phyloP scores from a whole-genome alignment of 2,329 filamentous ascomycete genomes.

The Zarea fungicola region DNA sequence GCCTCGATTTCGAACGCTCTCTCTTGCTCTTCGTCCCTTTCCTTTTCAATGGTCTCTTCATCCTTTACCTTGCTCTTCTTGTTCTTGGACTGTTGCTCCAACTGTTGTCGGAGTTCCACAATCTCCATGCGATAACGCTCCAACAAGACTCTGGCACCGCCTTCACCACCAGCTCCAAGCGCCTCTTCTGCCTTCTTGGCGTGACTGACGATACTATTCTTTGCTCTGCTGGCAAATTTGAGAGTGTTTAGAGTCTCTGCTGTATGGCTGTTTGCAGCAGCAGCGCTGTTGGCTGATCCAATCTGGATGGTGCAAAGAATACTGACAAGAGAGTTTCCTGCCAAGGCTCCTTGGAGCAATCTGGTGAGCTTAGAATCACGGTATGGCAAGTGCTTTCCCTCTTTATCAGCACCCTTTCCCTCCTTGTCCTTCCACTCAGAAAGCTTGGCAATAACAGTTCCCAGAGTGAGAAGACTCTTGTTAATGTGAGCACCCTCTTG shows the following conservation, averaged over 20 bases:
- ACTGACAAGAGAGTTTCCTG: conserved; percentile 89
- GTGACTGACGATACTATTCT: conserved; percentile 97
- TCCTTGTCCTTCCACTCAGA: conserved; percentile 84
- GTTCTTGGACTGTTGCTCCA: conserved; percentile 74
- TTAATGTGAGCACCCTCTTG: conserved; percentile 98
- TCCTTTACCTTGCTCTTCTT: conserved; percentile 57
- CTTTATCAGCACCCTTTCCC: conserved; percentile 66
- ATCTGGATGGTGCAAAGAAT: conserved; percentile 96
- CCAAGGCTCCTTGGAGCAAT: conserved; percentile 84
- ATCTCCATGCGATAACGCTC: conserved; percentile 96
- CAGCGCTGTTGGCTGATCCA: conserved; percentile 67
- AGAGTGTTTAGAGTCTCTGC: conserved; percentile 91
- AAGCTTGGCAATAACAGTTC: conserved; percentile 90
- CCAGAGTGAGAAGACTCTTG: conserved; percentile 90
- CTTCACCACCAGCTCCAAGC: conserved; percentile 72
- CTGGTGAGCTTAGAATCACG: conserved; percentile 96
- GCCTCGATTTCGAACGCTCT: conserved; percentile 72
- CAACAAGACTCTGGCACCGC: conserved; percentile 77
- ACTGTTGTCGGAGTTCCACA: conserved; percentile 68
- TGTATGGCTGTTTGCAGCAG: conserved; percentile 68
- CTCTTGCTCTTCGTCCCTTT: conserved; percentile 65
- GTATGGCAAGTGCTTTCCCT: conserved; percentile 90
- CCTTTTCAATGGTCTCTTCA: conserved; percentile 40
- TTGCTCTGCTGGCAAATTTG: conserved; percentile 93
- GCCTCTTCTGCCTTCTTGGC: conserved; percentile 94